Conservation (phyloP, 2,329 filamentous ascomycete genomes). For the Westerdykella ornata region DNA sequence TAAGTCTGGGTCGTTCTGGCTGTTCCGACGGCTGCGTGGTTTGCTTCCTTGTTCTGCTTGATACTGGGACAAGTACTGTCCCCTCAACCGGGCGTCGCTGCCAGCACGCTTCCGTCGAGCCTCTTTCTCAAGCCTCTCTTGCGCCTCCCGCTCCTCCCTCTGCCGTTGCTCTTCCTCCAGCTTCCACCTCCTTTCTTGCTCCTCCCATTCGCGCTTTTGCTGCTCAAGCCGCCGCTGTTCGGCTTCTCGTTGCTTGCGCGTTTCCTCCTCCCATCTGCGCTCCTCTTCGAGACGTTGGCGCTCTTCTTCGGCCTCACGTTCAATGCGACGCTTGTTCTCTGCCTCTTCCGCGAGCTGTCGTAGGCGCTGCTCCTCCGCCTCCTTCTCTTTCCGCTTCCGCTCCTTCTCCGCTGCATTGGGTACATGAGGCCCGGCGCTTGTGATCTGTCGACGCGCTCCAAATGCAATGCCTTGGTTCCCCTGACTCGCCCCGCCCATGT, state of each 20-base stretch:
- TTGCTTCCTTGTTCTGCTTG: conserved; percentile 57
- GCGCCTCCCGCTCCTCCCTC: conserved; percentile 66
- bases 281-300: conserved; percentile 58
- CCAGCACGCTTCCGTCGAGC: conserved; percentile 54
- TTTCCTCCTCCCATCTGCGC: conserved; percentile 60
- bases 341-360: conserved; percentile 48
- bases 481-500: conserved; percentile 95
- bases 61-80: conserved; percentile 83
- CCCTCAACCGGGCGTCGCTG: conserved; percentile 64
- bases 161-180: conserved; percentile 65
- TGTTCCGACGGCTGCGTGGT: conserved; percentile 31
- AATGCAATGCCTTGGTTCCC: conserved; percentile 92
- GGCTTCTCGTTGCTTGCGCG: conserved; percentile 52
- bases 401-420: conserved; percentile 82
- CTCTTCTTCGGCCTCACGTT: conserved; percentile 57
- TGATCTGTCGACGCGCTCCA: conserved; percentile 87
- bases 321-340: conserved; percentile 43
- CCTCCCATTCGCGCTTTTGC: conserved; percentile 68
- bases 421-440: conserved; percentile 68
- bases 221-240: conserved; percentile 56
- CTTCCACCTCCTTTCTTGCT: conserved; percentile 71
- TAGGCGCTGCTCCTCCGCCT: conserved; percentile 49
- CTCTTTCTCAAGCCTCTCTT: conserved; percentile 61
- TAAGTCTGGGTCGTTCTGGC: conserved; percentile 40
- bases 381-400: conserved; percentile 53